These are phyloP conservation scores for Aspergillus nanangensis DNA, from an alignment of 495 filamentous ascomycete genomes.

Conservation along the genomic window DNA sequence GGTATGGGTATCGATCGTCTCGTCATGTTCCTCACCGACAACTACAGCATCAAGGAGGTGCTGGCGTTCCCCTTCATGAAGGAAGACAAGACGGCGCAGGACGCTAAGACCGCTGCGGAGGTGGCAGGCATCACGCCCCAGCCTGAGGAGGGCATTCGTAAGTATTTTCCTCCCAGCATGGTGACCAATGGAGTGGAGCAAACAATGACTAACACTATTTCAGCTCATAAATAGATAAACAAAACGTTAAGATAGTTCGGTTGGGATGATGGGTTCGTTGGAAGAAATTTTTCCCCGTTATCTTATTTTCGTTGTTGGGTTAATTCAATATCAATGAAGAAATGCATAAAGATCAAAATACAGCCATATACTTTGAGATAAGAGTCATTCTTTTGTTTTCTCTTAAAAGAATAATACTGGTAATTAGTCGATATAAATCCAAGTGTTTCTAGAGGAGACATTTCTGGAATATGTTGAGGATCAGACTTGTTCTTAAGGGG, in stretches of 20 bases:
- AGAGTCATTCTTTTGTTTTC: no score
- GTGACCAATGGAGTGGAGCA: background rate
- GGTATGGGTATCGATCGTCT: constrained; percentile 96
- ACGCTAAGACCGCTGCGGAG: constrained; percentile 59
- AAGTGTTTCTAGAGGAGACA: no score
- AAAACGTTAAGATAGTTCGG: no score
- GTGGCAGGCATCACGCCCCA: constrained; percentile 58
- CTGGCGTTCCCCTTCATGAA: constrained; percentile 89
- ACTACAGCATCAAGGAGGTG: constrained; percentile 95
- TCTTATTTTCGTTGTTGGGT: constrained; percentile 6
- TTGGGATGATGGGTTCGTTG: no score
- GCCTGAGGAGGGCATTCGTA: constrained; percentile 66
- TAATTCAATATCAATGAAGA: constrained; percentile 10
- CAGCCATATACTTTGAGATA: background rate
- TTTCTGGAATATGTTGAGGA: no score
- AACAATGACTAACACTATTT: constrained; percentile 2
- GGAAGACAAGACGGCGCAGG: constrained; percentile 50
- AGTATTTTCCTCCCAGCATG: constrained; percentile 32
- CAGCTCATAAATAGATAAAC: constrained; percentile 36
- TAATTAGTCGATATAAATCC: no score
- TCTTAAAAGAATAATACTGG: no score
- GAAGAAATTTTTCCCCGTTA: constrained; percentile 6
- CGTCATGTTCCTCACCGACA: constrained; percentile 96
- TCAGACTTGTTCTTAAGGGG: no score
- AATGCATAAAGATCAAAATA: constrained; percentile 3